Conservation (phyloP, 495 filamentous ascomycete species). For the Annulohypoxylon moriforme region DNA sequence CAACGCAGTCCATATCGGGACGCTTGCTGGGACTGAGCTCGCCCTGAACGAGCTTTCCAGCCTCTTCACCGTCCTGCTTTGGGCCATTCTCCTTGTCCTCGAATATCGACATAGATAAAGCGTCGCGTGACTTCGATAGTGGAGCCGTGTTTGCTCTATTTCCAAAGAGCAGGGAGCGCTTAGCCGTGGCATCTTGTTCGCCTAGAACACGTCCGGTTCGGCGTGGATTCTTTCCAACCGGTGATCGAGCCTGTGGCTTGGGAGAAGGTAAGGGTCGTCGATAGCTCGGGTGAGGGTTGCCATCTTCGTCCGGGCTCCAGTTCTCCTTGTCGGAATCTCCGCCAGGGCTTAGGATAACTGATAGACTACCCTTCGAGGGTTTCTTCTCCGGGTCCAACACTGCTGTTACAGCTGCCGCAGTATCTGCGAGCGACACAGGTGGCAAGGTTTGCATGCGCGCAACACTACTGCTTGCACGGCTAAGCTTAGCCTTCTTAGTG, state of each 20-base stretch:
- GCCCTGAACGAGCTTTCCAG: slow-evolving; percentile 75
- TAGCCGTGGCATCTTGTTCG: slow-evolving; percentile 42
- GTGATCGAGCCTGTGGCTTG: slow-evolving; percentile 9
- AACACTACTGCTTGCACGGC: slow-evolving; percentile 72
- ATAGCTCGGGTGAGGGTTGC: slow-evolving; percentile 54
- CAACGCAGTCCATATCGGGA: slow-evolving; percentile 79
- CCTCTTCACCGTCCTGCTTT: slow-evolving; percentile 59
- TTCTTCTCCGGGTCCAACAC: slow-evolving; percentile 46
- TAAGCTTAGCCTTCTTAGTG: slow-evolving; percentile 73
- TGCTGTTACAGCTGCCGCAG: slow-evolving; percentile 7
- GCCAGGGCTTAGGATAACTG: slow-evolving; percentile 46
- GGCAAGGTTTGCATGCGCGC: slow-evolving; percentile 70
- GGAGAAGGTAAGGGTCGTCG: slow-evolving; percentile 34
- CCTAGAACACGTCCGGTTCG: slow-evolving; percentile 51
- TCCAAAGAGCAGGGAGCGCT: slow-evolving; percentile 40
- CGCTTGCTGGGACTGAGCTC: slow-evolving; percentile 69
- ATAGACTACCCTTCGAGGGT: slow-evolving; percentile 53
- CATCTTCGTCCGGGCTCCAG: slow-evolving; percentile 70
- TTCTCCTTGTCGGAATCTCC: slow-evolving; percentile 95
- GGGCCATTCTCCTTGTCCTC: slow-evolving; percentile 50
- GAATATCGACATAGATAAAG: slow-evolving; percentile 50
- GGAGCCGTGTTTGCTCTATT: slow-evolving; percentile 53
- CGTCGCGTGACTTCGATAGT: slow-evolving; percentile 20
- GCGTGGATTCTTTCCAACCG: slow-evolving; percentile 47
- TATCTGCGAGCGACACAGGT: slow-evolving; percentile 37